Conservation (phyloP, 495 filamentous ascomycete genomes). For the Xanthoparmelia taractica region DNA sequence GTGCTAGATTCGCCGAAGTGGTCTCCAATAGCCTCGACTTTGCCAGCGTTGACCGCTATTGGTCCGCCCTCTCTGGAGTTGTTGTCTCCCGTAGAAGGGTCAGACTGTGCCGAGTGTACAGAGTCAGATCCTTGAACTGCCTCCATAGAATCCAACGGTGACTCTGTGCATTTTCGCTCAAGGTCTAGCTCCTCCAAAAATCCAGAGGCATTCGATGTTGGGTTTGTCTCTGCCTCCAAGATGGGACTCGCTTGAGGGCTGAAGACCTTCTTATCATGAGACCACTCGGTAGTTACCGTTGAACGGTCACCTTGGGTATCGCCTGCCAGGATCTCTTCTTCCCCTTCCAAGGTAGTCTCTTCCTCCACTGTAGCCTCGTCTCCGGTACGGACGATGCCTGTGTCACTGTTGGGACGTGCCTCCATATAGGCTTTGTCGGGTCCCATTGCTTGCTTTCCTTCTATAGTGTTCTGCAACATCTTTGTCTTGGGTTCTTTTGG, state of each 20-base stretch:
- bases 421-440: background rate
- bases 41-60: background rate
- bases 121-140: slow-evolving; percentile 1
- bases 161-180: background rate
- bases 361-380: slow-evolving; percentile 71
- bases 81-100: background rate
- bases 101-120: background rate
- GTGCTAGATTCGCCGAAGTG: background rate
- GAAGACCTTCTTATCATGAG: too few species aligned
- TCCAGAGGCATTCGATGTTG: background rate
- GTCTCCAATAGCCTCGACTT: slow-evolving; percentile 3
- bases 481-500: background rate
- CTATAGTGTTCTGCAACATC: background rate
- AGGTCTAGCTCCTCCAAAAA: background rate
- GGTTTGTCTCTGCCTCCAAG: background rate
- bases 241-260: background rate
- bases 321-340: background rate
- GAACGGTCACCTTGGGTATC: background rate
- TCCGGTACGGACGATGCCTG: slow-evolving; percentile 36
- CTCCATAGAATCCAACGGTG: background rate
- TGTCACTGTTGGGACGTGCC: background rate
- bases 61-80: background rate
- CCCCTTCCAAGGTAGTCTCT: slow-evolving; percentile 30
- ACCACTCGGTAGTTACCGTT: background rate
- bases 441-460: background rate